Evolutionary conservation across 164 flowering plant genomes (phyloP), one percentile per base, ranked within the genome.

Genomic region (Aristolochia contorta): DNA sequence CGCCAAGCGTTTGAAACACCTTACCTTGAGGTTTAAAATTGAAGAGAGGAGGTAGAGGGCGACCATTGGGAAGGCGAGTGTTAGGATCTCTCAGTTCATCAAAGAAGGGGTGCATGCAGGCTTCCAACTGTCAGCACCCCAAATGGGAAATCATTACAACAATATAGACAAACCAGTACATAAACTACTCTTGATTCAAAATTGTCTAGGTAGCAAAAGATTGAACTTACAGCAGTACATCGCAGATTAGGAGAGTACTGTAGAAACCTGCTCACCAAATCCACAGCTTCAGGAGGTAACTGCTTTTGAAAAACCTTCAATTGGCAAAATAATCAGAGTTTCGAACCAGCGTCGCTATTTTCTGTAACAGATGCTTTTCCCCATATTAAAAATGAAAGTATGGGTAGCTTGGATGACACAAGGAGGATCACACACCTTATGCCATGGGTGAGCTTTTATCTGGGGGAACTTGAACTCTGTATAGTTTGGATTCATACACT

Each of bases 401-500:
- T 56, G 9, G 18, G 14, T 49, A 3, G 53, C 22, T 49, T 49
- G 12, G 8, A 53, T 12, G 27, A 53, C 9, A 22, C 3, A 22
- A 22, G 27, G 23, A 30, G 24, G 23, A 24, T 21, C 1, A 54
- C 56, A 59, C 66, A 87, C 98, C 89, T 92, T 92, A 76, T 92
- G 98, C 98, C 98, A 92, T 23, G 98, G 98, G 74, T 91, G 96
- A 55, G 96, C 93, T 74, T 90, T 90, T 70, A 90, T 90, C 72
- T 90, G 97, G 25, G 98, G 98, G 69, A 92, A 92, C 71, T 89
- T 92, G 67, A 87, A 92, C 66, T 92, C 96, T 0, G 95, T 92
- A 69, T 92, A 92, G 73, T 89, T 87, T 61, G 98, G 98, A 74
- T 92, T 92, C 98, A 92, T 92, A 78, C 98, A 92, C 75, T 87